Evolutionary conservation across 2,329 filamentous ascomycete genomes (phyloP), one percentile per base, ranked within the genome.

Genomic region (Fusarium domesticum): DNA sequence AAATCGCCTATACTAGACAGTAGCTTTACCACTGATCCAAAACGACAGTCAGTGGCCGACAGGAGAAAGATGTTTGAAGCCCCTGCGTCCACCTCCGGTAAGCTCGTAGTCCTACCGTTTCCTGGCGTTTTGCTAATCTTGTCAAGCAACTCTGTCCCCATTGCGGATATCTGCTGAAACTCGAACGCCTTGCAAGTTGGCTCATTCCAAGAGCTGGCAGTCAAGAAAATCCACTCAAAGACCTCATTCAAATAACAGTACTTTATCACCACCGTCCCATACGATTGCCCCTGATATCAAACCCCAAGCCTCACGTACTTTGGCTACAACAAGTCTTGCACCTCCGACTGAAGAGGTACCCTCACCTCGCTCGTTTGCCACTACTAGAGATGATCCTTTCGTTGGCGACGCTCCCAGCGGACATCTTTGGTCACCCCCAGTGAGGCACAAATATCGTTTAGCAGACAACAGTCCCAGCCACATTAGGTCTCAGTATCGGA

Each of bases 31-130:
- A 25, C 19, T 15, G 48, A 37, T n/a, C 35, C 41, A 18, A 50
- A 50, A 19, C 57, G 49, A 12, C 59, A 49, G 14, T 60, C 56
- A 6, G 56, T 60, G 10, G 57, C 57, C 4, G 56, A 60, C 31
- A 59, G 56, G 34, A 50, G 54, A 20, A 57, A 23, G 37, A 39
- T 59, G 16, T 60, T 60, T 18, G 57, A 60, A 34, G 17, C 19
- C 6, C 35, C 34, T 25, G 34, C 18, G 5, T 39, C 41, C 18
- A 20, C 23, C 6, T 5, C 36, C 17, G 41, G 50, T 55, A 37
- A 40, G 46, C 28, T 20, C 33, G 7, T 15, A 14, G 2, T 11
- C 7, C 18, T 43, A 12, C 14, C 17, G 6, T 18, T 37, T 6
- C 58, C 28, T 2, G 6, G 3, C 12, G 14, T 17, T 18, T 25